A percentile compares a stretch with the other conserved stretches of the same genome.
Conservation (phyloP, 345 rosid genomes). For the Capsella bursapastoris region DNA sequence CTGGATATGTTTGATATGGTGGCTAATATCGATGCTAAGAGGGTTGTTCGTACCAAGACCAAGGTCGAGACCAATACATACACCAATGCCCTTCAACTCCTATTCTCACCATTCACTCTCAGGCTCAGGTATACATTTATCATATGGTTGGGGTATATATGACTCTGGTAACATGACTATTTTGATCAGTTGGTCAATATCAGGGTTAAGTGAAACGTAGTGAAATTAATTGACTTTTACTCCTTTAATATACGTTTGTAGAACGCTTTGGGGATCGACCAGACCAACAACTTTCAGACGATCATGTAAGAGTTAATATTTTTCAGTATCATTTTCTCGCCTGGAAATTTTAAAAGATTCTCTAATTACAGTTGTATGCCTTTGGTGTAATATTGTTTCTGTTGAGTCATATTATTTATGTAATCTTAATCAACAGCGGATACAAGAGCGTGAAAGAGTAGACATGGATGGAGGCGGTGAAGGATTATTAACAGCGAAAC, state of each 20-base stretch:
- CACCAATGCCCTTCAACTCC: neutral
- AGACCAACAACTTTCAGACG: neutral
- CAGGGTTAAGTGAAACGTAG: neutral
- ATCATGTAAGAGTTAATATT: neutral
- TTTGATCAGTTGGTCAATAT: too few relatives aligned
- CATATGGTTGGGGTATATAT: too few relatives aligned
- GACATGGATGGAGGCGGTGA: neutral
- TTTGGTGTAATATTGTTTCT: neutral
- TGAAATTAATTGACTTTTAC: too few relatives aligned
- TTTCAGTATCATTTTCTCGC: neutral
- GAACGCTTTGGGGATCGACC: neutral
- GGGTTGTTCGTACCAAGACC: slow-evolving; percentile 1
- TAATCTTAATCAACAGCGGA: neutral
- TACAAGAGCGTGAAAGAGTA: neutral
- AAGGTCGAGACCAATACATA: slow-evolving; percentile 1
- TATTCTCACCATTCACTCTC: neutral
- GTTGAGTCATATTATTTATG: neutral
- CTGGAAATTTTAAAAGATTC: neutral
- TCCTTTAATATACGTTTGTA: slow-evolving; percentile 6
- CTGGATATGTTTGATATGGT: slow-evolving; percentile 1
- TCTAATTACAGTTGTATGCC: neutral
- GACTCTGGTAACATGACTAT: too few relatives aligned
- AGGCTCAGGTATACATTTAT: neutral
- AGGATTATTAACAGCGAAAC: slow-evolving; percentile 27
- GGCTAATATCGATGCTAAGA: neutral